Conservation (phyloP, 805 yeast species). For the Candida railenensis region DNA sequence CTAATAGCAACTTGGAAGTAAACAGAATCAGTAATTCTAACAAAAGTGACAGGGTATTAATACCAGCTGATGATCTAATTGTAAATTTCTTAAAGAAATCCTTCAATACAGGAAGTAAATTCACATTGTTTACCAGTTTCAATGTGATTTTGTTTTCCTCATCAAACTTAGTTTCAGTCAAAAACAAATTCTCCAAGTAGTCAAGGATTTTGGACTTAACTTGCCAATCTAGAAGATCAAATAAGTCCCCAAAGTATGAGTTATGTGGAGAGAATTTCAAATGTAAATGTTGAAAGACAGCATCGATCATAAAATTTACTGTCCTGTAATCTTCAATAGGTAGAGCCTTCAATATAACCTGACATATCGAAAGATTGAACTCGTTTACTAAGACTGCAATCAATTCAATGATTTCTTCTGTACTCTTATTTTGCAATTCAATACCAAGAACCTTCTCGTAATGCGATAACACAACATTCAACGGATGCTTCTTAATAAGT, state of each 20-base stretch:
- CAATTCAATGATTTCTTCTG: neutral
- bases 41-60: conserved; percentile 18
- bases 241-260: conserved; percentile 41
- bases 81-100: conserved; percentile 48
- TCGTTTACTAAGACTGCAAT: conserved; percentile 22
- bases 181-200: conserved; percentile 27
- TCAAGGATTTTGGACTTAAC: conserved; percentile 23
- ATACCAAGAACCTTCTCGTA: conserved; percentile 15
- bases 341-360: conserved; percentile 15
- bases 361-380: conserved; percentile 34
- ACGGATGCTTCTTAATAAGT: conserved; percentile 14
- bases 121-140: neutral
- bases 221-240: conserved; percentile 30
- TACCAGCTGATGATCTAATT: conserved; percentile 21
- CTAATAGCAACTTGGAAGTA: conserved; percentile 18
- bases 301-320: conserved; percentile 9
- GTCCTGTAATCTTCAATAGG: neutral
- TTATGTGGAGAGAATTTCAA: conserved; percentile 27
- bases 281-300: conserved; percentile 18
- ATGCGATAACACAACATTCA: conserved; percentile 16
- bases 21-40: conserved; percentile 22
- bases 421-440: conserved; percentile 15
- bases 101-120: conserved; percentile 34
- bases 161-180: conserved; percentile 14
- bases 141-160: neutral